Conservation (phyloP, 139 green algal species). For the Ettlia oleoabundans region DNA sequence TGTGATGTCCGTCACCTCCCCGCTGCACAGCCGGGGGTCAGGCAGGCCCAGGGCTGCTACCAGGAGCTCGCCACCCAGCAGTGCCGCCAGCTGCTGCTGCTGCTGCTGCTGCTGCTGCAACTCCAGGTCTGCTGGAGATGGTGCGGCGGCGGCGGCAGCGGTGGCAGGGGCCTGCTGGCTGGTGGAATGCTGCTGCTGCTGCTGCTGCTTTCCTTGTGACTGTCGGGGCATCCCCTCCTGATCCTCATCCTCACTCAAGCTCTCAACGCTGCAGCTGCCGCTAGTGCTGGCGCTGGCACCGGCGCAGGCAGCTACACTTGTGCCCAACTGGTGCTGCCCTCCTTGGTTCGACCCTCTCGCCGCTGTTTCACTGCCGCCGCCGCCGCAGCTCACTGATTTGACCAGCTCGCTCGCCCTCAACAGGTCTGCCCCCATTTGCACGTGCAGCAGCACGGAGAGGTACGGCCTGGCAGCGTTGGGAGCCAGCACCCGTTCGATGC, state of each 20-base stretch:
- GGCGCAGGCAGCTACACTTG: too few species aligned
- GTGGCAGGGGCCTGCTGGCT: neutral
- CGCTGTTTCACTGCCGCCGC: neutral
- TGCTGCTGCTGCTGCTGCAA: neutral
- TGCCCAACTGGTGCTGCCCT: too few species aligned
- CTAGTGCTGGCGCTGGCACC: neutral
- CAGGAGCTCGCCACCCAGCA: neutral
- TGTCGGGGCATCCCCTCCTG: neutral
- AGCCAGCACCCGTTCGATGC: constrained; percentile 25
- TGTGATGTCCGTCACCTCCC: constrained; percentile 16
- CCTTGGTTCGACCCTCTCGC: too few species aligned
- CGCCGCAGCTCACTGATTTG: neutral
- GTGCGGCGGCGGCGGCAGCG: neutral
- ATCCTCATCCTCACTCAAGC: neutral
- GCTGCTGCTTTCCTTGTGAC: neutral
- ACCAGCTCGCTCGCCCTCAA: constrained; percentile 13
- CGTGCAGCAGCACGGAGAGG: constrained; percentile 12
- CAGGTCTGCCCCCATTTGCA: constrained; percentile 14
- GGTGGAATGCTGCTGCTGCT: neutral
- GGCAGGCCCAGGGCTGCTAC: neutral
- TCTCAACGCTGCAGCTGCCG: neutral
- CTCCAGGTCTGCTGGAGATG: neutral
- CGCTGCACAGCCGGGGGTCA: neutral
- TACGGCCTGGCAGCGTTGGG: neutral
- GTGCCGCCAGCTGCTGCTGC: neutral